Evolutionary conservation across 352 stramenopile species (phyloP).

Genomic region (Phytophthora ramorum): DNA sequence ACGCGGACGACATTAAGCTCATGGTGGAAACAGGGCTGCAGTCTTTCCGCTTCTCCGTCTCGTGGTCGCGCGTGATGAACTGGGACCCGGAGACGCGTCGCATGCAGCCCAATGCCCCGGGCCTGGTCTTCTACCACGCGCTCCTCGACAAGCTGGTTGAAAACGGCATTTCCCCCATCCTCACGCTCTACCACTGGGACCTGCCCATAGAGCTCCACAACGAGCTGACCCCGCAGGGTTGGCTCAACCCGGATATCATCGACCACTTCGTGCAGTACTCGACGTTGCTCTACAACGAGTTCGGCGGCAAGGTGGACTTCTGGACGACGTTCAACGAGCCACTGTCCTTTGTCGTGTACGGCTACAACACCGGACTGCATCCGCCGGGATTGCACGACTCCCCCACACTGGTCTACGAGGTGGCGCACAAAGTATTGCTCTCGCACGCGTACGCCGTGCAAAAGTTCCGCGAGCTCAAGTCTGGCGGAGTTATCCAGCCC

Average conservation of each 20-base stretch:
- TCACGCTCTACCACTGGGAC: slow-evolving; percentile 35
- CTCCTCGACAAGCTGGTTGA: slow-evolving; percentile 27
- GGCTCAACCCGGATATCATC: slow-evolving; percentile 39
- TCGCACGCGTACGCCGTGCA: slow-evolving; percentile 87
- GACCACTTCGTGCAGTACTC: slow-evolving; percentile 90
- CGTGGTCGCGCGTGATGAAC: slow-evolving; percentile 91
- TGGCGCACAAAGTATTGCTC: slow-evolving; percentile 90
- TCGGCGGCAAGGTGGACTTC: slow-evolving; percentile 89
- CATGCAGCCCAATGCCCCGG: slow-evolving; percentile 74
- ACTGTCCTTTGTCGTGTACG: slow-evolving; percentile 81
- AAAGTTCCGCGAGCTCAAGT: slow-evolving; percentile 85
- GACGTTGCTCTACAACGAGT: slow-evolving; percentile 89
- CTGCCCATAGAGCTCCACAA: slow-evolving; percentile 28
- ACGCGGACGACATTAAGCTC: slow-evolving; percentile 89
- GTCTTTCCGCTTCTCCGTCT: slow-evolving; percentile 89
- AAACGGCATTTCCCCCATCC: slow-evolving; percentile 21
- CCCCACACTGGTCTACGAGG: slow-evolving; percentile 47
- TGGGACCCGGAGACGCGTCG: slow-evolving; percentile 53
- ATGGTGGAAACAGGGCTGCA: slow-evolving; percentile 91
- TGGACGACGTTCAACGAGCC: slow-evolving; percentile 97
- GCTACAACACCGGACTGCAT: slow-evolving; percentile 79
- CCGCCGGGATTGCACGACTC: slow-evolving; percentile 44
- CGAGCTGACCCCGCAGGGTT: slow-evolving; percentile 41
- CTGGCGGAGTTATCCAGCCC: slow-evolving; percentile 35
- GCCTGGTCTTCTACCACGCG: slow-evolving; percentile 80